Conservation (phyloP, 2,329 filamentous ascomycete genomes). For the Dactylellina parvicollis region DNA sequence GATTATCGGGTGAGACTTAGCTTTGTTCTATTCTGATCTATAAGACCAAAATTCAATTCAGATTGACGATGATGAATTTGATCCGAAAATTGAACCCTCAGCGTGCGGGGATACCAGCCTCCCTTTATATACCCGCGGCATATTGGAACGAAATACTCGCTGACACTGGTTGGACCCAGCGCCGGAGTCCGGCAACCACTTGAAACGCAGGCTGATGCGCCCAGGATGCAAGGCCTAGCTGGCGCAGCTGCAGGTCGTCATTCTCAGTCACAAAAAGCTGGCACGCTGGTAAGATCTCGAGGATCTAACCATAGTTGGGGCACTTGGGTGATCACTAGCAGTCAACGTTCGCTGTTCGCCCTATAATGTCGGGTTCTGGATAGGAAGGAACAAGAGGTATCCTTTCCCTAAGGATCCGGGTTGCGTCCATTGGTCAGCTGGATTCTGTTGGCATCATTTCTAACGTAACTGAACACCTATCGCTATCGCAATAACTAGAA, state of each 20-base stretch:
- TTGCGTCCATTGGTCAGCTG: conserved; percentile 8
- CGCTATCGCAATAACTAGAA: conserved; percentile 18
- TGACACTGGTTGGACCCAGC: conserved; percentile 35
- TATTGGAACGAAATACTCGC: conserved; percentile 2
- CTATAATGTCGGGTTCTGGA: no score
- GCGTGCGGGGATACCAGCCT: conserved; percentile 48
- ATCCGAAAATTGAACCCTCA: conserved; percentile 12
- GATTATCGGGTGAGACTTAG: no score
- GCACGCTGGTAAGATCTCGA: conserved; percentile 15
- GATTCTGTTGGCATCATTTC: neutral
- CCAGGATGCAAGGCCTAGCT: conserved; percentile 42
- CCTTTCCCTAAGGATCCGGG: conserved; percentile 3
- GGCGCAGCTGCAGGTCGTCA: conserved; percentile 32
- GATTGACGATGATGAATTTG: conserved; percentile 2
- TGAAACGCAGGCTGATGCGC: conserved; percentile 48
- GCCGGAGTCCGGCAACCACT: conserved; percentile 48
- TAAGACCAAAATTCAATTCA: no score
- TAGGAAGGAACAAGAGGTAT: neutral
- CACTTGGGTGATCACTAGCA: no score
- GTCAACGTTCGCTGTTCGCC: no score
- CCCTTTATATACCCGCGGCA: conserved; percentile 30
- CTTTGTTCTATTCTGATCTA: neutral
- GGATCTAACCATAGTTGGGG: conserved; percentile 16
- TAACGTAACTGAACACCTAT: conserved; percentile 17
- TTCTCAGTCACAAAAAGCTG: conserved; percentile 14